Evolutionary conservation across 2,329 filamentous ascomycete genomes (phyloP).

Genomic region (Fusarium coicis): DNA sequence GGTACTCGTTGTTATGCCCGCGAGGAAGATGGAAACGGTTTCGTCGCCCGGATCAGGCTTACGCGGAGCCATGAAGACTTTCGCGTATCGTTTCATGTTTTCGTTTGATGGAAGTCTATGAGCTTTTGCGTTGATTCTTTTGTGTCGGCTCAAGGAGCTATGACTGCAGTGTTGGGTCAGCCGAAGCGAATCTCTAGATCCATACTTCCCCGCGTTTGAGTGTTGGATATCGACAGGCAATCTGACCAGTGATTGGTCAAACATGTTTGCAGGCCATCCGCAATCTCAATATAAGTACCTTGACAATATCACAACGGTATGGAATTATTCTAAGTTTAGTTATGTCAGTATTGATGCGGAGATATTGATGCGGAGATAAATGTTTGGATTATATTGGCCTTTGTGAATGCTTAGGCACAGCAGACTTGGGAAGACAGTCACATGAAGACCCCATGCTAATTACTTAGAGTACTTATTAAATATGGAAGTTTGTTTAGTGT

Average conservation of each 20-base stretch:
- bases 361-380: too few species aligned
- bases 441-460: too few species aligned
- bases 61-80: slow-evolving; percentile 12
- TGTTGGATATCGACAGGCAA: neutral
- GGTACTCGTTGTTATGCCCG: slow-evolving; percentile 63
- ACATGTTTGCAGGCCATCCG: neutral
- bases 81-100: neutral
- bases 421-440: too few species aligned
- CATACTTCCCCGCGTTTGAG: neutral
- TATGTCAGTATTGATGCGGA: too few species aligned
- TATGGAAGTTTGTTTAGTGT: too few species aligned
- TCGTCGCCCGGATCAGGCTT: neutral
- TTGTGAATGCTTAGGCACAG: too few species aligned
- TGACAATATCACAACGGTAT: neutral
- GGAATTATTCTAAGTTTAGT: neutral
- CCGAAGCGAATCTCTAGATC: neutral
- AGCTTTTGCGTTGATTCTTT: neutral
- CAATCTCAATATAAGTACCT: neutral
- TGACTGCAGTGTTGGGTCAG: neutral
- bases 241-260: neutral
- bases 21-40: slow-evolving; percentile 62
- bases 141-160: neutral
- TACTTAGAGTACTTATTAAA: too few species aligned
- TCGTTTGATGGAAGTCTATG: too few species aligned
- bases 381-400: too few species aligned